phyloP scores from a whole-genome alignment of 140 eudicot genomes.

The Erigeron philadelphicus region DNA sequence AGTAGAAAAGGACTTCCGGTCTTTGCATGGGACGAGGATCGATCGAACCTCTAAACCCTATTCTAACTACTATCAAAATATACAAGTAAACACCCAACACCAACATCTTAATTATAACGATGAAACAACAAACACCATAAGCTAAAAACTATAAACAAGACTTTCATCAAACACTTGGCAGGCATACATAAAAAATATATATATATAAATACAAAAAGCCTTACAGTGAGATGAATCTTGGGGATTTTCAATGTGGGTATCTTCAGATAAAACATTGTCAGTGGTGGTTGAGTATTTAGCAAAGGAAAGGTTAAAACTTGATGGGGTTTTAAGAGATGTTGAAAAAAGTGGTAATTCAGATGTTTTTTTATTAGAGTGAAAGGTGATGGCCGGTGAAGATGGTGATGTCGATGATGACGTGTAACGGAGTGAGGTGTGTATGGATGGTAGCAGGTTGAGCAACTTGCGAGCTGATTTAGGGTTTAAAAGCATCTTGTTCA shows the following conservation, averaged over 20 bases:
- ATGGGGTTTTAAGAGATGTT: constrained; percentile 12
- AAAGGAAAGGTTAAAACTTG: constrained; percentile 19
- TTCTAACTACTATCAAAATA: too few species aligned
- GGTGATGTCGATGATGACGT: too few species aligned
- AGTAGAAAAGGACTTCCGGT: too few species aligned
- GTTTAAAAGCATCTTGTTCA: too few species aligned
- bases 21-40: too few species aligned
- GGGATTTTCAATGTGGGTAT: constrained; percentile 9
- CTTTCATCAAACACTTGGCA: constrained; percentile 36
- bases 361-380: too few species aligned
- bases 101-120: not conserved
- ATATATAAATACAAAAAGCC: not conserved
- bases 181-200: constrained; percentile 9
- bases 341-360: constrained; percentile 13
- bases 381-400: too few species aligned
- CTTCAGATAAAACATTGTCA: constrained; percentile 7
- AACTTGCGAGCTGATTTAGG: too few species aligned
- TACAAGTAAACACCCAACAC: not conserved
- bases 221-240: not conserved
- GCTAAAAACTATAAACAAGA: constrained; percentile 2
- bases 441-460: too few species aligned
- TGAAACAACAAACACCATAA: not conserved
- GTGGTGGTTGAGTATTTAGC: constrained; percentile 21
- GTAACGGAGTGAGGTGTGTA: too few species aligned
- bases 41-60: too few species aligned